Evolutionary conservation across 805 yeast genomes (phyloP).

Genomic region (Pichia deserticola): DNA sequence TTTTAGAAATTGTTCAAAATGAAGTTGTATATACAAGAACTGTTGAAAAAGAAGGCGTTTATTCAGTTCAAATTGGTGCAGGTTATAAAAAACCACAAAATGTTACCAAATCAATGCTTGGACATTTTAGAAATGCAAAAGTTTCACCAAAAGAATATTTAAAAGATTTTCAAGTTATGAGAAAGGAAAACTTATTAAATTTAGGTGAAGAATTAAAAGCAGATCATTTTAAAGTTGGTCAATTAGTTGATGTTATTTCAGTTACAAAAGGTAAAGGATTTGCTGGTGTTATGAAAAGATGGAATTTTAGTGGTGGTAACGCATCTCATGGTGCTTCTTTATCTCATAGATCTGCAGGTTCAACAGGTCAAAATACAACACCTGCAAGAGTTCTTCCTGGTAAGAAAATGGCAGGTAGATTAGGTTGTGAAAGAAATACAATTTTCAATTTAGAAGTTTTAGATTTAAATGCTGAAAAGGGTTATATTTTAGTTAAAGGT

Average conservation of each 20-base stretch:
- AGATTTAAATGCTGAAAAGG: constrained; percentile 73
- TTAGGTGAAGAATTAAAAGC: constrained; percentile 75
- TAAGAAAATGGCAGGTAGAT: constrained; percentile 96
- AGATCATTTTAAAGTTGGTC: constrained; percentile 78
- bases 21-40: constrained; percentile 78
- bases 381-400: constrained; percentile 97
- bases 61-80: constrained; percentile 81
- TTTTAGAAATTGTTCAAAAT: constrained; percentile 77
- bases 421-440: constrained; percentile 77
- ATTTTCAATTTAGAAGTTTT: constrained; percentile 69
- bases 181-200: constrained; percentile 57
- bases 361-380: constrained; percentile 90
- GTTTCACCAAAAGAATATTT: constrained; percentile 77
- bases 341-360: constrained; percentile 94
- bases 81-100: constrained; percentile 58
- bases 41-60: constrained; percentile 65
- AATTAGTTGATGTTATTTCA: constrained; percentile 73
- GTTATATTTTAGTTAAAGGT: constrained; percentile 79
- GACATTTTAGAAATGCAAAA: constrained; percentile 69
- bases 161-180: constrained; percentile 74
- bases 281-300: constrained; percentile 96
- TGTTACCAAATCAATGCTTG: constrained; percentile 57
- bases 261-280: constrained; percentile 91
- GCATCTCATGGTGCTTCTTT: constrained; percentile 95
- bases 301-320: constrained; percentile 78